Base-by-base conservation (phyloP, 495 filamentous ascomycete species). In the Penicillium turbatum region DNA sequence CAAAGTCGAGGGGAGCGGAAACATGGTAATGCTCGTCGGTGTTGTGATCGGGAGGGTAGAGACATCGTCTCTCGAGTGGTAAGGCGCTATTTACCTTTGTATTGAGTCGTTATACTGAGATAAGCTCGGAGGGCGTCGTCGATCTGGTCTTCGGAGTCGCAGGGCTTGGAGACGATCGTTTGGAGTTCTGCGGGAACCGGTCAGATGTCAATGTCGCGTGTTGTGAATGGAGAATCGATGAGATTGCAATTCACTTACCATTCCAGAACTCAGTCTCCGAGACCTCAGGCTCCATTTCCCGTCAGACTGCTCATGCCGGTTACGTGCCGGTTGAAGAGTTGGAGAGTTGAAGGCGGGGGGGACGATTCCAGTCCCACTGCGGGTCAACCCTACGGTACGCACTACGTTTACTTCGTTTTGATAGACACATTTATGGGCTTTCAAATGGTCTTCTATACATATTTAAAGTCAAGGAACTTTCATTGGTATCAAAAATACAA, bases 261-360 rank as follows among this genome's bases (percentile, higher is more conserved):
- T 84, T 76, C 93, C 93, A 97, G 74, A 97, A 93, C 72, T 92
- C 90, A 71, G 82, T 86, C 70, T 95, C 89, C 66, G 77, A 81
- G 59, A 80, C 81, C 69, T 89, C 86, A 66, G 63, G 64, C 65
- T 73, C 72, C 74, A 76, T 75, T 73, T 74, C 72, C 70, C 69
- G 63, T 55, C 66, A 62, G 64, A 65, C 60, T 66, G 71, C 66
- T 72, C 72, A 75, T 75, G 60, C 69, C 72, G 72, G 24, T 37
- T 65, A 60, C 59, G 59, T 53, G 57, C 39, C 39, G 57, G 44
- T 38, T 47, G 36, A 48, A 32, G 56, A 64, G 60, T 59, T 63
- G 52, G 51, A 62, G 61, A 55, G 59, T 64, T 50, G 48, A 53
- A 57, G 55, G 56, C 55, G 64, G 55, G 61, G 61, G 63, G 63